phyloP scores from a whole-genome alignment of 1,139 yeast genomes.

The Yamadazyma sp. region DNA sequence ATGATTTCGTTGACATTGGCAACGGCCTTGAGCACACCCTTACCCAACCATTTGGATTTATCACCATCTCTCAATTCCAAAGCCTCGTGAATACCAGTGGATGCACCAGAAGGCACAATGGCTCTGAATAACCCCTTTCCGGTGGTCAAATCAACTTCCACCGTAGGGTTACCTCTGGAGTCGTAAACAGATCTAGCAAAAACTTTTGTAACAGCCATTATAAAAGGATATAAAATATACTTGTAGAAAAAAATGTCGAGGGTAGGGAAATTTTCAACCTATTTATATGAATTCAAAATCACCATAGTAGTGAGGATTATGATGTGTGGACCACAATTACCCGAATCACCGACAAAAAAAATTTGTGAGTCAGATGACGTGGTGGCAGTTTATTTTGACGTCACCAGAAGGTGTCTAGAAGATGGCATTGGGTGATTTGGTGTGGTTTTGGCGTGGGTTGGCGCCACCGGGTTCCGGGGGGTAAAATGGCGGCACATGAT shows the following conservation, averaged over 20 bases:
- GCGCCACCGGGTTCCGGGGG: not conserved
- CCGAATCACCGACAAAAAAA: conserved; percentile 7
- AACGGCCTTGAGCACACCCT: conserved; percentile 93
- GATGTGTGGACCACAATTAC: conserved; percentile 12
- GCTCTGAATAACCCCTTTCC: conserved; percentile 86
- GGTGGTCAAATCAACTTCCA: conserved; percentile 89
- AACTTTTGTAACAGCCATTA: conserved; percentile 53
- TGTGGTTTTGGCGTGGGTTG: not conserved
- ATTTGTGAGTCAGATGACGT: conserved; percentile 7
- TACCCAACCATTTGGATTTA: conserved; percentile 91
- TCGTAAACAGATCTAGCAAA: conserved; percentile 94
- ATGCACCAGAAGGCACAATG: conserved; percentile 96
- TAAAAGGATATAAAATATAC: conserved; percentile 5
- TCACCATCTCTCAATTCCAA: conserved; percentile 94
- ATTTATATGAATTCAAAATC: conserved; percentile 2
- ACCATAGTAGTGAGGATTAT: not conserved
- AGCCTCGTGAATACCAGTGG: conserved; percentile 95
- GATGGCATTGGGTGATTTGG: not conserved
- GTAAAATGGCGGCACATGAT: not conserved
- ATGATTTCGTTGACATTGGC: conserved; percentile 84
- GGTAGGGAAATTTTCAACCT: conserved; percentile 1
- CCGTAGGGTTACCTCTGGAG: conserved; percentile 98
- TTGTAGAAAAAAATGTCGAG: conserved; percentile 1
- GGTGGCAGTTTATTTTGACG: not conserved
- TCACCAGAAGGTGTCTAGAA: not conserved